Evolutionary conservation across 2,329 filamentous ascomycete species (phyloP), one percentile per base, ranked within the genome.

Genomic region (Fusarium redolens): DNA sequence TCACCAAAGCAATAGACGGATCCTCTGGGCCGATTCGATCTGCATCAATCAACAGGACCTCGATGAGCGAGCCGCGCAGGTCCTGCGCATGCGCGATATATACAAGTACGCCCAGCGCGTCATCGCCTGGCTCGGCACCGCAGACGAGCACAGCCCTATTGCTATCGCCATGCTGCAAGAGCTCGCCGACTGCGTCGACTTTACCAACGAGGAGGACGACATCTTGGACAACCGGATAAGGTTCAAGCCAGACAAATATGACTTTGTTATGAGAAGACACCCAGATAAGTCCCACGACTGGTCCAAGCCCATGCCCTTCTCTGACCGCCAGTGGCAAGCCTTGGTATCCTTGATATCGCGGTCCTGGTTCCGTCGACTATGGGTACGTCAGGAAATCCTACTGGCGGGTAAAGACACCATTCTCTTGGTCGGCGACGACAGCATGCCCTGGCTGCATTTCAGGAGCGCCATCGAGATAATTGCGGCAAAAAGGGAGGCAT

Each of bases 21-120:
- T 38, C 15, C 4, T 67, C 35, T 67, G 52, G 60, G 61, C 59
- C 17, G 60, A 65, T 20, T 64, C 64, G 14, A 65, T 65, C 9
- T 67, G 45, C 8, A 67, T 67, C 22, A 65, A 59, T 7, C 64
- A 67, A 6, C 17, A 30, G 20, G 40, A 58, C 14, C 44, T 67
- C 5, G n/a, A 37, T 5, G 45, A 64, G 17, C 51, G 51, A n/a
- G 40, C 52, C 8, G 18, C 15, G 4, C 64, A 67, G 8, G 64
- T 67, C 4, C n/a, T 25, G 28, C 63, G 59, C 5, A 66, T 63
- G 59, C 38, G 22, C 20, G 43, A 66, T 28, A 44, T 63, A 28
- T 66, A 33, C 37, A 51, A 50, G 10, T 20, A 35, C 12, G 50
- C 63, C 3, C 38, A 44, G 12, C n/a, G 50, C 33, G 59, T 66